Conservation (phyloP, 495 filamentous ascomycete species). For the Cercophora sp. region DNA sequence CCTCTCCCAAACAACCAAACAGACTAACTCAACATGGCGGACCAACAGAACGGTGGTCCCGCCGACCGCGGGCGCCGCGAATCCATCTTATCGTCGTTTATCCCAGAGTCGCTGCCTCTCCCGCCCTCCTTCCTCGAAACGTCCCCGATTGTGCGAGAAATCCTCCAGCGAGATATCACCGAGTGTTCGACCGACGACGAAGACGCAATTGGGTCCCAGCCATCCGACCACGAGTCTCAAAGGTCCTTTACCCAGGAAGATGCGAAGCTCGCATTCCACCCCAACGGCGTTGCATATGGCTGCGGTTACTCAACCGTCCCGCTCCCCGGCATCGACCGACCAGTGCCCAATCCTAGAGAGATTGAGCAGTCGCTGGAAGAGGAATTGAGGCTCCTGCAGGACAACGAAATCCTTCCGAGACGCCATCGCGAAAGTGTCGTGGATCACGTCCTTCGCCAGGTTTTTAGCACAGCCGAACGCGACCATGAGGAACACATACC, state of each 20-base stretch:
- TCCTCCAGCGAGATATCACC: constrained; percentile 64
- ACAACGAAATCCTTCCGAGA: constrained; percentile 69
- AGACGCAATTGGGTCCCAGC: constrained; percentile 25
- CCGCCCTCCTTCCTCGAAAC: constrained; percentile 25
- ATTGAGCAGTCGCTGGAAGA: constrained; percentile 58
- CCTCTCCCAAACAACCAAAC: too few relatives aligned
- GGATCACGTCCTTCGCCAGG: constrained; percentile 31
- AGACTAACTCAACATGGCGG: too few relatives aligned
- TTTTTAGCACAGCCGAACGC: constrained; percentile 50
- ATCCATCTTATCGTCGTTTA: constrained; percentile 15
- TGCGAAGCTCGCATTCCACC: constrained; percentile 62
- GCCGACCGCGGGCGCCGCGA: too few relatives aligned
- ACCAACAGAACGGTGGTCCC: too few relatives aligned
- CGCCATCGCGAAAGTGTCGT: constrained; percentile 27
- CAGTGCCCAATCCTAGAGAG: constrained; percentile 50
- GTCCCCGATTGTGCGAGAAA: constrained; percentile 59
- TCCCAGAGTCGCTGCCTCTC: constrained; percentile 19
- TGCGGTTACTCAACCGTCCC: constrained; percentile 44
- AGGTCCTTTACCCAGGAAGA: constrained; percentile 6
- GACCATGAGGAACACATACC: constrained; percentile 44
- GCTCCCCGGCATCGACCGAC: constrained; percentile 49
- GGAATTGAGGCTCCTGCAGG: constrained; percentile 68
- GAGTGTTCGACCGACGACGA: constrained; percentile 50
- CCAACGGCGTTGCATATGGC: constrained; percentile 60
- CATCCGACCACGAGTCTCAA: background rate